Base-by-base conservation (phyloP, 352 stramenopile genomes). In the Globisporangium cederbergense region DNA sequence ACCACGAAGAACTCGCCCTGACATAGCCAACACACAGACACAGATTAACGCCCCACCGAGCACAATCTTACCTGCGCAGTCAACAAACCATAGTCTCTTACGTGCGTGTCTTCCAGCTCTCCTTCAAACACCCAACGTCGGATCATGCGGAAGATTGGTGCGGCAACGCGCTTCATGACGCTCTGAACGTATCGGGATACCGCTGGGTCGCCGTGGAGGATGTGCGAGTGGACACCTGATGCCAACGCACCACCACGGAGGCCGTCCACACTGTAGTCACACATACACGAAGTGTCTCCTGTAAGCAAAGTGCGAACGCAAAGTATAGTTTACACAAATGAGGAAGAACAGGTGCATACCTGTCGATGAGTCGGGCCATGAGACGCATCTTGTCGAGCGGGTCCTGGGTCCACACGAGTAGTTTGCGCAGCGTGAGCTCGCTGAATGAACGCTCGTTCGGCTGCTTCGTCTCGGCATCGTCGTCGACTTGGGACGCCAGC, bases 331-430 rank as follows among this genome's bases (percentile, higher is more conserved):
- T 36, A 11, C 51, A 42, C 6, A 42, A 56, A 20, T 3, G 5
- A 2, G n/a, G 16, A 40, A 42, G n/a, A 40, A n/a, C 28, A 25
- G 14, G 10, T 16, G 16, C 66, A 60, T 68, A 89, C 83, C 83
- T 93, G 64, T 96, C 88, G 22, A 96, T 95, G 5, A 98, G 74
- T 25, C 86, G 88, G 18, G 88, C 79, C 77, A 98, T 96, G 28
- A 97, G 70, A 1, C 91, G 88, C 66, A 98, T 89, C 56, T 90
- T 84, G 49, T 96, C 86, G 1, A 96, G 71, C 16, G 89, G 86
- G 61, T 95, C 86, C 68, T 97, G 85, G 7, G 88, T 89, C 93
- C 93, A 98, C 42, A 98, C 89, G 28, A 86, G 75, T 9, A 98
- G 70, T 28, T 93, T 96, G 28, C 90, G 78, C 18, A 98, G 73